A percentile compares a stretch with the other conserved stretches of the same genome.
These are phyloP conservation scores for Metschnikowia anglica DNA, from an alignment of 805 yeast genomes.

Conservation along the genomic window DNA sequence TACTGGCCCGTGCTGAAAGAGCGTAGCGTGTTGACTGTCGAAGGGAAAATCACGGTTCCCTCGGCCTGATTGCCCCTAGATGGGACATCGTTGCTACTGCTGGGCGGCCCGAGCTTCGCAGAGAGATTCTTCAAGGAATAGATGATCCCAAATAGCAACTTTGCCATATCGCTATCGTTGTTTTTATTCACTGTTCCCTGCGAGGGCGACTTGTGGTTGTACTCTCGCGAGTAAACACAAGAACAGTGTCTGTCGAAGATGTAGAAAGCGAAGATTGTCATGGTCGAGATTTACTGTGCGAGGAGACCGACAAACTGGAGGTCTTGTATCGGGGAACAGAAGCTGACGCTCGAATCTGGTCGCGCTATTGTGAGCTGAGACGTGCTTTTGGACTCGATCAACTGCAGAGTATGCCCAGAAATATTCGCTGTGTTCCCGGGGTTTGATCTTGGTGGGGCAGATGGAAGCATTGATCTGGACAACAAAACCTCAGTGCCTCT, in stretches of 20 bases:
- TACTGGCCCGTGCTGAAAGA: constrained; percentile 72
- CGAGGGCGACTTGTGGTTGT: constrained; percentile 16
- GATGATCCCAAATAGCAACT: constrained; percentile 81
- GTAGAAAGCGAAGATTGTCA: constrained; percentile 83
- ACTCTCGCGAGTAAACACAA: constrained; percentile 76
- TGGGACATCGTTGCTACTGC: too few relatives aligned
- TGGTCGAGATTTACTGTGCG: constrained; percentile 18
- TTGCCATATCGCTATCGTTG: constrained; percentile 68
- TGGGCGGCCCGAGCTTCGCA: constrained; percentile 44
- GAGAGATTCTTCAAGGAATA: constrained; percentile 78
- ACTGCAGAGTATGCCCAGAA: too few relatives aligned
- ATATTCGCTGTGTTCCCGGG: too few relatives aligned
- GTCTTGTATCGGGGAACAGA: too few relatives aligned
- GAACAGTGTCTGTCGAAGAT: constrained; percentile 89
- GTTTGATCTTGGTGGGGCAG: too few relatives aligned
- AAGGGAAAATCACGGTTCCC: constrained; percentile 2
- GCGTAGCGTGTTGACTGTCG: constrained; percentile 37
- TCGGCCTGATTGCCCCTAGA: constrained; percentile 7
- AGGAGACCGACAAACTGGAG: too few relatives aligned
- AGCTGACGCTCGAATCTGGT: too few relatives aligned
- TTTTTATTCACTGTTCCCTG: constrained; percentile 42
- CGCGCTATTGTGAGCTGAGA: too few relatives aligned
- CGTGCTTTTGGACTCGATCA: too few relatives aligned
- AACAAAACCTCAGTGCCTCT: too few relatives aligned
- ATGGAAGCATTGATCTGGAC: too few relatives aligned